These are phyloP conservation scores for Xylogone sp. DNA, from an alignment of 2,329 filamentous ascomycete genomes.

Conservation along the genomic window DNA sequence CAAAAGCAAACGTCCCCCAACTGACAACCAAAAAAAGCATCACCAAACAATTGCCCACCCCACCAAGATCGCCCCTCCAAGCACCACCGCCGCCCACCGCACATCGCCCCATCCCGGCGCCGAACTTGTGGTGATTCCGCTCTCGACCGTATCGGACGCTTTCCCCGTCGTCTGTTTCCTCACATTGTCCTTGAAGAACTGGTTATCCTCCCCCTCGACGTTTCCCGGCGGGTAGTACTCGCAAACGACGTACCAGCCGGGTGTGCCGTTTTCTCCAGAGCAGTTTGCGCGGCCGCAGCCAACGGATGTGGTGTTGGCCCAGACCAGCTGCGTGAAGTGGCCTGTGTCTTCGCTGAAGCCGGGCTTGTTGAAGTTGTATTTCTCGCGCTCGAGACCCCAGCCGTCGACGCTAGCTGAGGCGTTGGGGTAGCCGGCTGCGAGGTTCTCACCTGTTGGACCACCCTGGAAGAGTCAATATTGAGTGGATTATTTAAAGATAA, in stretches of 20 bases:
- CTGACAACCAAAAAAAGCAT: neutral
- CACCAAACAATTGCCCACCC: slow-evolving; percentile 1
- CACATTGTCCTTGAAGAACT: slow-evolving; percentile 38
- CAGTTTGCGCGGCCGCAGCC: slow-evolving; percentile 48
- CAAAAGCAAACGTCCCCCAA: neutral
- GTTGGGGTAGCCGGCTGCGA: slow-evolving; percentile 64
- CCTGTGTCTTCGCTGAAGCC: slow-evolving; percentile 59
- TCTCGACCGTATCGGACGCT: slow-evolving; percentile 20
- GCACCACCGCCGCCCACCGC: slow-evolving; percentile 3
- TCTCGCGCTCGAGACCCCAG: slow-evolving; percentile 59
- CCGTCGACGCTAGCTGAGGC: slow-evolving; percentile 55
- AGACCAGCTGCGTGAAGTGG: slow-evolving; percentile 72
- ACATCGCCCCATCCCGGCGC: slow-evolving; percentile 1
- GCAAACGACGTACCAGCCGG: slow-evolving; percentile 64
- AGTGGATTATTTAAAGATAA: too few species aligned
- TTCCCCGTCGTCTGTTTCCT: slow-evolving; percentile 16
- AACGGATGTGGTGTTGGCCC: slow-evolving; percentile 57
- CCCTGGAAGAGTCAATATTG: slow-evolving; percentile 31
- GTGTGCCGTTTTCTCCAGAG: slow-evolving; percentile 34
- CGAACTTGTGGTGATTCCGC: slow-evolving; percentile 11
- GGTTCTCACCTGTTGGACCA: slow-evolving; percentile 70
- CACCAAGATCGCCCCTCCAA: slow-evolving; percentile 2
- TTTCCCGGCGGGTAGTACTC: slow-evolving; percentile 69
- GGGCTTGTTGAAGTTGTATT: slow-evolving; percentile 55
- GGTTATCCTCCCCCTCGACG: slow-evolving; percentile 47